Base-by-base conservation (phyloP, 78 protist genomes). In the Creolimax fragrantissima region DNA sequence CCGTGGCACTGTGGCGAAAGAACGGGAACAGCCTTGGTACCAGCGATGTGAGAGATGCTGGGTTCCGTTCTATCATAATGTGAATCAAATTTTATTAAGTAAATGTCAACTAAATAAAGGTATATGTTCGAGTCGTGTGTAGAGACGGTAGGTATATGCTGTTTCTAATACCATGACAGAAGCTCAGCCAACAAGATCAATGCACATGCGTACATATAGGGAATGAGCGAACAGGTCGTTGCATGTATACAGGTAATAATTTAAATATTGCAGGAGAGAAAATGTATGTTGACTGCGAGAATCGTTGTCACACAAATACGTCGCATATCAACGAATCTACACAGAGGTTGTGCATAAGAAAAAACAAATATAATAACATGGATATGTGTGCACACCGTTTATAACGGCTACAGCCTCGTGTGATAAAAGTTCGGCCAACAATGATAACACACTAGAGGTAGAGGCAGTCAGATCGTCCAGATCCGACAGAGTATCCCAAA, bases 391-490 rank as follows among this genome's bases (percentile, higher is more conserved):
- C 84, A 37, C 81, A 3, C 74, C 36, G 44, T 39, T 41, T 36
- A 32, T 6, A 42, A 7, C 17, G 36, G 7, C 7, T 2, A 88
- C 90, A 41, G 5, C 66, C 3, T 6, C 3, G 83, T 74, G 7
- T 6, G 36, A 3, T 7, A 93, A 43, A 3, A 92, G 39, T 43
- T 83, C 67, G 4, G 94, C 86, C n/a, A 93, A 47, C 11, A 93
- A 86, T 5, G 2, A 2, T 88, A 95, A 7, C 5, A 90, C 81
- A 35, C 74, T 2, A 3, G 93, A 84, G 4, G 95, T 92, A 39
- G 95, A 92, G 5, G 94, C 91, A 5, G 95, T 84, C 36, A 93
- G 91, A 35, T 95, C 96, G 92, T 95, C 95, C 2, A 95, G 43
- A 35, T 41, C n/a, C 3, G 41, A 41, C 2, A 94, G 92, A 11